Conservation (phyloP, 2,329 filamentous ascomycete genomes). For the Neocucurbitaria cava region DNA sequence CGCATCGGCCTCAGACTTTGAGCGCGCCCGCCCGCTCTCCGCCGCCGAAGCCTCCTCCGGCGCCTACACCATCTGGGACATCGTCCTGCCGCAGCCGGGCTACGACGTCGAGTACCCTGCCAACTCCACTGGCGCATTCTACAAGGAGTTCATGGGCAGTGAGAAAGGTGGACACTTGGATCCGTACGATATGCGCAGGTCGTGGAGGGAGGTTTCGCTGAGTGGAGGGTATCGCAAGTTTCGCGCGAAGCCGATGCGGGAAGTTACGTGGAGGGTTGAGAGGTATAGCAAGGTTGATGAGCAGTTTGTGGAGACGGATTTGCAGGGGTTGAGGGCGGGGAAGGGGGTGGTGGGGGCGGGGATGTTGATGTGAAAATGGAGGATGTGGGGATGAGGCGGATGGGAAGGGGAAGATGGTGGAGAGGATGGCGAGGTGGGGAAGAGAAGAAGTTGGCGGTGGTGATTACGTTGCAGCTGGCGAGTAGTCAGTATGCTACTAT, state of each 20-base stretch:
- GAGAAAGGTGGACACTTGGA: constrained; percentile 79
- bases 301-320: constrained; percentile 88
- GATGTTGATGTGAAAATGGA: too few species aligned
- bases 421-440: constrained; percentile 30
- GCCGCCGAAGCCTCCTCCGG: constrained; percentile 80
- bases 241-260: constrained; percentile 71
- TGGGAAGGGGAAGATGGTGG: constrained; percentile 27
- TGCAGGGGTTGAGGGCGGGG: constrained; percentile 68
- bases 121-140: constrained; percentile 85
- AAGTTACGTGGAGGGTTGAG: constrained; percentile 72
- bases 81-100: constrained; percentile 91
- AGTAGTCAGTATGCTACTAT: constrained; percentile 87
- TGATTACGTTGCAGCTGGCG: constrained; percentile 77
- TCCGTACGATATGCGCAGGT: constrained; percentile 84
- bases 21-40: constrained; percentile 75
- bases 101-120: constrained; percentile 86
- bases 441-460: constrained; percentile 66
- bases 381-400: too few species aligned
- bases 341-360: constrained; percentile 40
- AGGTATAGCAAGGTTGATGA: constrained; percentile 74
- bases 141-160: constrained; percentile 83
- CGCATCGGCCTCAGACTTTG: constrained; percentile 63
- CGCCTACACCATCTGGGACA: constrained; percentile 80
- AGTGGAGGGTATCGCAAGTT: constrained; percentile 88
- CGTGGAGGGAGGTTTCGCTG: constrained; percentile 85